Conservation (phyloP, 1,139 yeast species). For the Lodderomyces oxycetoniae region DNA sequence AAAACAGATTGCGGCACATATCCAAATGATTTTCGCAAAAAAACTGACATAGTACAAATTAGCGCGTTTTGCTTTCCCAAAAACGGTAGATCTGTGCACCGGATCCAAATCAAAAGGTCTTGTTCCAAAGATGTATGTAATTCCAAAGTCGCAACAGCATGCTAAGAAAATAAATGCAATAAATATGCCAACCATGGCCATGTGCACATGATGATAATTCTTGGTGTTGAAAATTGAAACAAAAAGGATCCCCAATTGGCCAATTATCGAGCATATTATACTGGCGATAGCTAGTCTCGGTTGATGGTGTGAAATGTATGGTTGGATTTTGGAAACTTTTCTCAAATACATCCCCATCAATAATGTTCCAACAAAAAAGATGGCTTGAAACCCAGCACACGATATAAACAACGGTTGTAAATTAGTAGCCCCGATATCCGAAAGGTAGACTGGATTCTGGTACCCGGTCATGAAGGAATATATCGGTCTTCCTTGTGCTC, state of each 20-base stretch:
- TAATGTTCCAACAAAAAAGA: slow-evolving; percentile 66
- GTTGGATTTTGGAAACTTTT: slow-evolving; percentile 39
- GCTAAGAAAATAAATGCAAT: slow-evolving; percentile 67
- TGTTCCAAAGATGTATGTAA: slow-evolving; percentile 59
- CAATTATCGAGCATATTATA: slow-evolving; percentile 52
- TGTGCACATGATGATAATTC: slow-evolving; percentile 55
- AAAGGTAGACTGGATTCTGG: slow-evolving; percentile 64
- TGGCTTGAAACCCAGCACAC: slow-evolving; percentile 76
- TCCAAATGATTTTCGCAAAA: slow-evolving; percentile 58
- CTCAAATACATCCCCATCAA: slow-evolving; percentile 53
- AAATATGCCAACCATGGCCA: slow-evolving; percentile 68
- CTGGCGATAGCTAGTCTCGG: slow-evolving; percentile 47
- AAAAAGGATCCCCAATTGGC: slow-evolving; percentile 73
- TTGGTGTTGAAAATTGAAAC: slow-evolving; percentile 74
- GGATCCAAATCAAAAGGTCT: slow-evolving; percentile 41
- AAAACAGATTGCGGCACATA: slow-evolving; percentile 59
- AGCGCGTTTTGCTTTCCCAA: slow-evolving; percentile 34
- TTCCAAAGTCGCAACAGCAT: slow-evolving; percentile 54
- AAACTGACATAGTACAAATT: slow-evolving; percentile 50
- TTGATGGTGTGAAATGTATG: slow-evolving; percentile 46
- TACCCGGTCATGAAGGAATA: slow-evolving; percentile 50
- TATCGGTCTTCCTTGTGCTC: slow-evolving; percentile 71
- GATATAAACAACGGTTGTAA: slow-evolving; percentile 78
- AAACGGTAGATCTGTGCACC: slow-evolving; percentile 36
- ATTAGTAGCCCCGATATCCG: slow-evolving; percentile 83